Evolutionary conservation across 2,329 filamentous ascomycete genomes (phyloP).

Genomic region (Colletotrichum endophyticum): DNA sequence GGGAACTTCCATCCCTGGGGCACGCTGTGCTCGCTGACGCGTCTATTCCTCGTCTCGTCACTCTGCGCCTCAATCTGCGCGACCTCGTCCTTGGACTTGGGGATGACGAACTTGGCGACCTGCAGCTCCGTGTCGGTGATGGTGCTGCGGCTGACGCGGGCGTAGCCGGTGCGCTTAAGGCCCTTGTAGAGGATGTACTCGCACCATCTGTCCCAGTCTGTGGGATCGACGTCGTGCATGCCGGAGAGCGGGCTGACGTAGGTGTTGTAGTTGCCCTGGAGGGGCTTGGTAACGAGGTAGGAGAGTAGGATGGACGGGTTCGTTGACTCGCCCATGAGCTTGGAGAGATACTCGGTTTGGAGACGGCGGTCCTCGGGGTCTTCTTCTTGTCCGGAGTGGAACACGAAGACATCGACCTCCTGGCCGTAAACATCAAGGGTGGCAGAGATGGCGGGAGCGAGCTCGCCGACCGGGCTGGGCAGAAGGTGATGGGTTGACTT

Average conservation of each 20-base stretch:
- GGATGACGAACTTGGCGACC: slow-evolving; percentile 92
- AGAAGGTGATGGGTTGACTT: slow-evolving; percentile 97
- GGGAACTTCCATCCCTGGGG: slow-evolving; percentile 84
- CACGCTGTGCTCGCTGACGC: slow-evolving; percentile 74
- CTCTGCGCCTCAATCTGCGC: slow-evolving; percentile 42
- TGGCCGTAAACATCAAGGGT: slow-evolving; percentile 92
- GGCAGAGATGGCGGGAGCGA: slow-evolving; percentile 96
- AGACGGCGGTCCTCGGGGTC: slow-evolving; percentile 89
- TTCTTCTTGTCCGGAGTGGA: slow-evolving; percentile 98
- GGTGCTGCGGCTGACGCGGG: slow-evolving; percentile 83
- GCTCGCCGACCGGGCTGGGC: slow-evolving; percentile 90
- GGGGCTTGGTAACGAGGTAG: slow-evolving; percentile 90
- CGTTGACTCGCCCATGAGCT: slow-evolving; percentile 83
- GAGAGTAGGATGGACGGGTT: slow-evolving; percentile 85
- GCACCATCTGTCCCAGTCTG: slow-evolving; percentile 97
- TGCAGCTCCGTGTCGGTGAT: slow-evolving; percentile 98
- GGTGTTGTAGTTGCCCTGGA: slow-evolving; percentile 94
- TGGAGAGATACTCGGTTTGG: slow-evolving; percentile 84
- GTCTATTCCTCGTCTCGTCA: slow-evolving; percentile 59
- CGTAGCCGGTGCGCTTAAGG: slow-evolving; percentile 85
- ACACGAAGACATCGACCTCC: slow-evolving; percentile 91
- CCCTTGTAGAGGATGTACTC: slow-evolving; percentile 98
- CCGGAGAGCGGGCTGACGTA: slow-evolving; percentile 86
- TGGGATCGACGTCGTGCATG: slow-evolving; percentile 93
- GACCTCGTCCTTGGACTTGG: slow-evolving; percentile 66